These are phyloP conservation scores for Triticum timopheevii DNA, from an alignment of 176 grass and related monocot genomes.

Conservation along the genomic window DNA sequence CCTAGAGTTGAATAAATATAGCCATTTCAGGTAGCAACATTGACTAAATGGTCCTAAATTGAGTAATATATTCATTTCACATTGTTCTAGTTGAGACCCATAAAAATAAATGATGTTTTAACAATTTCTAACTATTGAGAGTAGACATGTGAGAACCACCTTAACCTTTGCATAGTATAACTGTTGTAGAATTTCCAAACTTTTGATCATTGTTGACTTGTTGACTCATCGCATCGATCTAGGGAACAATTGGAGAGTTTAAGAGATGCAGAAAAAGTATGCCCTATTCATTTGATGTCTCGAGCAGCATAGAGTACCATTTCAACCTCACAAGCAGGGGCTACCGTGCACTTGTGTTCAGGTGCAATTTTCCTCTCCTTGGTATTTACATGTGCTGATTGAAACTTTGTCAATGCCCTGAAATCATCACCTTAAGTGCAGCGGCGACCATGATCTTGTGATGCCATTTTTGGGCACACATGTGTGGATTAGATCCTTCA, in stretches of 20 bases:
- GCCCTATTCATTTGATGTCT: slow-evolving; percentile 22
- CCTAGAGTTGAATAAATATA: too few relatives aligned
- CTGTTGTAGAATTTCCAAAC: too few relatives aligned
- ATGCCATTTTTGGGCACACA: slow-evolving; percentile 53
- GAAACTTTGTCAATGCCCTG: background rate
- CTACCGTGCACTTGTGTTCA: slow-evolving; percentile 48
- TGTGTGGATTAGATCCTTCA: slow-evolving; percentile 55
- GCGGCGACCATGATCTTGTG: slow-evolving; percentile 48
- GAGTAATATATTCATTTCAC: too few relatives aligned
- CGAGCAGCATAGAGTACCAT: slow-evolving; percentile 42
- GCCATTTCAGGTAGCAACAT: too few relatives aligned
- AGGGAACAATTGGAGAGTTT: slow-evolving; percentile 54
- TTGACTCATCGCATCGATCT: background rate
- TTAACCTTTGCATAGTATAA: too few relatives aligned
- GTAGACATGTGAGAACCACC: too few relatives aligned
- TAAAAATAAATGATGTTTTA: too few relatives aligned
- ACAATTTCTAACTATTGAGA: too few relatives aligned
- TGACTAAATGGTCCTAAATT: too few relatives aligned
- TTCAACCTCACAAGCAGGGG: slow-evolving; percentile 39
- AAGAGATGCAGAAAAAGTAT: slow-evolving; percentile 23
- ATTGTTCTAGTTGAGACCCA: too few relatives aligned
- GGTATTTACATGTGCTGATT: background rate
- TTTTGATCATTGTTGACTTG: background rate
- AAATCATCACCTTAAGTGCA: background rate
- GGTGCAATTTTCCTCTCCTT: slow-evolving; percentile 6